Percentiles rank a stretch among this genome's conserved stretches.
Conservation (phyloP, 441 rosid genomes). For the Gossypium trilobum region DNA sequence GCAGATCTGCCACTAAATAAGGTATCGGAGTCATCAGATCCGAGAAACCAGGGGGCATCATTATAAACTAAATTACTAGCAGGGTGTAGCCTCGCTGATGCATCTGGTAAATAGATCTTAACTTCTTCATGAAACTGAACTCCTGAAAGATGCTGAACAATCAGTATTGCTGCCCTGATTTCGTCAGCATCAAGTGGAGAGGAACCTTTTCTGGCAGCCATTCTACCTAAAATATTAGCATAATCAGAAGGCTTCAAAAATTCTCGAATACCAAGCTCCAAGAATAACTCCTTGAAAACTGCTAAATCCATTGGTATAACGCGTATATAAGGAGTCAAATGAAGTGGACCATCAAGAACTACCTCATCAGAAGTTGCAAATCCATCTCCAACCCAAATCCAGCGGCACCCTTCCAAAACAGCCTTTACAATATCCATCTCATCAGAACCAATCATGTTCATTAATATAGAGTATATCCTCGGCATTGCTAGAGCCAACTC, state of each 20-base stretch:
- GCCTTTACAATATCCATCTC: slow-evolving; percentile 97
- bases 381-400: slow-evolving; percentile 99
- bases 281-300: slow-evolving; percentile 73
- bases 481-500: slow-evolving; percentile 94
- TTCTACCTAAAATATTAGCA: slow-evolving; percentile 73
- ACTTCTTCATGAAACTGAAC: slow-evolving; percentile 57
- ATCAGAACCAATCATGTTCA: slow-evolving; percentile 72
- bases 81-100: slow-evolving; percentile 68
- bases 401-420: slow-evolving; percentile 95
- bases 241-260: slow-evolving; percentile 74
- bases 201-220: slow-evolving; percentile 67
- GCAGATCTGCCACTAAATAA: slow-evolving; percentile 52
- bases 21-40: slow-evolving; percentile 48
- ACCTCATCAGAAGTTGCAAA: slow-evolving; percentile 89
- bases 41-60: slow-evolving; percentile 97
- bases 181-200: slow-evolving; percentile 67
- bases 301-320: slow-evolving; percentile 89
- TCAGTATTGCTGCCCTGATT: slow-evolving; percentile 73
- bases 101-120: slow-evolving; percentile 77
- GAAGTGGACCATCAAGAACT: slow-evolving; percentile 94
- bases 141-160: slow-evolving; percentile 92
- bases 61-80: slow-evolving; percentile 80
- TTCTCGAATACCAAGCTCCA: slow-evolving; percentile 85
- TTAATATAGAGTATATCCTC: slow-evolving; percentile 68
- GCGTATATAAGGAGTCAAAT: slow-evolving; percentile 89